Evolutionary conservation across 1,139 yeast species (phyloP), one percentile per base, ranked within the genome.

Genomic region (Eremothecium gossypii): DNA sequence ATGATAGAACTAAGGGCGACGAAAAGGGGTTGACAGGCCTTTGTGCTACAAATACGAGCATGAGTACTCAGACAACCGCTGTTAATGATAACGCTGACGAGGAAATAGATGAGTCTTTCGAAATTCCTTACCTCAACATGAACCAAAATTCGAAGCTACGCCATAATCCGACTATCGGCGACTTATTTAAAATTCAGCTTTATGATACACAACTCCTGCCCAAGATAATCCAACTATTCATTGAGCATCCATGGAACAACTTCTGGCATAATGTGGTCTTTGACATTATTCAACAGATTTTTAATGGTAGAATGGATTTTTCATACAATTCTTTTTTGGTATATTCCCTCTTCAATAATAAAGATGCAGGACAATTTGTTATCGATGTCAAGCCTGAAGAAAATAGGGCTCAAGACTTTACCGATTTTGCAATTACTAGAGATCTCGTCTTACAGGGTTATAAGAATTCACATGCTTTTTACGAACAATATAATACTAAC

Each of bases 161-260:
- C 47, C 69, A 69, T 14, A 69, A 73, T 42, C 89, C 95, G 1
- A 95, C 91, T 8, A 79, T 87, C 42, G 98, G 98, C 13, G 98
- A 93, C 64, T 76, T 70, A 53, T 73, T 93, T 59, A 91, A 91
- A 63, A 83, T 89, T 47, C 79, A 95, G 5, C 69, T 91, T 36
- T 81, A 79, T 54, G 96, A 91, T 61, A 82, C 84, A 42, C 79
- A 79, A 50, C 83, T 91, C 45, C 74, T 91, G 40, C 74, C 85
- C 37, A 79, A 82, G 40, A 84, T 91, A 42, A 66, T 89, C 45
- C 67, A 78, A 30, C 81, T 91, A 83, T 89, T 91, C 60, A 83
- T 89, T 73, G 74, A 75, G 53, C 91, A 87, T 64, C 98, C 98
- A 4, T 91, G 99, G 98, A 91, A 91, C 64, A 91, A 91, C 61